Conservation (phyloP, 768 basidiomycete species). For the Phlebiopsis flavidoalba region DNA sequence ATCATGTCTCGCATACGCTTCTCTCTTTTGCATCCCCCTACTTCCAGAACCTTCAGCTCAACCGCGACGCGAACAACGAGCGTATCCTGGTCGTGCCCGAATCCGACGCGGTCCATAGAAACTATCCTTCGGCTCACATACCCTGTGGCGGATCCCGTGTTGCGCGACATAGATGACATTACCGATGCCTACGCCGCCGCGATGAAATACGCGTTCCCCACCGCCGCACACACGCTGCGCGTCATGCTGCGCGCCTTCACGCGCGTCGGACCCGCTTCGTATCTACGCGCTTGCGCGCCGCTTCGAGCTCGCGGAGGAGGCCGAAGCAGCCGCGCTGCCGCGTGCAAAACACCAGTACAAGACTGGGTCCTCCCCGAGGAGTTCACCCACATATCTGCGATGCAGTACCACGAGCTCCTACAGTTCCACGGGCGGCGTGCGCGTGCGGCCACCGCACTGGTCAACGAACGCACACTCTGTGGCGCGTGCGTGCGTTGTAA, state of each 20-base stretch:
- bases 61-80: constrained; percentile 19
- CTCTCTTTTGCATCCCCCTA: constrained; percentile 62
- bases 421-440: constrained; percentile 53
- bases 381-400: constrained; percentile 61
- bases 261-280: constrained; percentile 42
- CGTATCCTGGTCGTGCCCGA: constrained; percentile 58
- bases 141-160: constrained; percentile 48
- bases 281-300: constrained; percentile 71
- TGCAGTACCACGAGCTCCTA: constrained; percentile 61
- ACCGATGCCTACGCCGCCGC: constrained; percentile 46
- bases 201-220: constrained; percentile 58
- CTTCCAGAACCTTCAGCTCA: constrained; percentile 55
- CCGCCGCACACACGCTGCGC: constrained; percentile 44
- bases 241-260: constrained; percentile 46
- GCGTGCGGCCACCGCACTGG: constrained; percentile 40
- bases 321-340: constrained; percentile 52
- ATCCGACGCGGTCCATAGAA: constrained; percentile 35
- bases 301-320: constrained; percentile 59
- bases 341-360: constrained; percentile 48
- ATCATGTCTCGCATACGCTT: constrained; percentile 25
- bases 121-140: constrained; percentile 57
- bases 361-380: constrained; percentile 58
- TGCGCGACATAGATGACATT: constrained; percentile 51
- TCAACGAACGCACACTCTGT: constrained; percentile 42
- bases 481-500: neutral